Conservation (phyloP, 2,329 filamentous ascomycete genomes). For the Nannizziopsis arthrosporioides region DNA sequence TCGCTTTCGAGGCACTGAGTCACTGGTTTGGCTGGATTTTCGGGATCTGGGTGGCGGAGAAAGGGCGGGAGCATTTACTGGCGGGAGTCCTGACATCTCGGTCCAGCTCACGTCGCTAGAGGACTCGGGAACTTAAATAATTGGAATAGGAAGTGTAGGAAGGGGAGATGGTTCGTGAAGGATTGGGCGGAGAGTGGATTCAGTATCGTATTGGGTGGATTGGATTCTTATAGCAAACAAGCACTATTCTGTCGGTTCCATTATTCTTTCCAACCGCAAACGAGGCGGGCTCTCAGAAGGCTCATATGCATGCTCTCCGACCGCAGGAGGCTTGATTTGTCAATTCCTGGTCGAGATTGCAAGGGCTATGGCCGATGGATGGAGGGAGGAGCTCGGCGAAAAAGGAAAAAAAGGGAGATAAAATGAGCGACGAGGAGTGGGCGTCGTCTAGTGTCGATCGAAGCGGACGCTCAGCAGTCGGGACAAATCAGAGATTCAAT, state of each 20-base stretch:
- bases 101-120: not conserved
- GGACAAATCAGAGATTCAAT: no score
- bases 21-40: not conserved
- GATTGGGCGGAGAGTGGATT: not conserved
- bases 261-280: no score
- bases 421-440: not conserved
- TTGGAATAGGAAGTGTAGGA: not conserved
- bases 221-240: not conserved
- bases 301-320: no score
- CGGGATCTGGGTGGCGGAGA: not conserved
- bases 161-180: not conserved
- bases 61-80: not conserved
- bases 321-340: no score
- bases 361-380: not conserved
- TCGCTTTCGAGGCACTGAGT: conserved; percentile 47
- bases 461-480: no score
- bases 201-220: conserved; percentile 2
- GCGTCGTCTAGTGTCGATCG: not conserved
- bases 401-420: not conserved
- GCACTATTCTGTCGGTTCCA: no score
- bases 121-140: not conserved
- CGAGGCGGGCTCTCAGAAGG: no score
- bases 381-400: not conserved
- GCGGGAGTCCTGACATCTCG: not conserved
- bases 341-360: not conserved